These are phyloP conservation scores for Lachancea nothofagi DNA, from an alignment of 805 yeast genomes.

Conservation along the genomic window DNA sequence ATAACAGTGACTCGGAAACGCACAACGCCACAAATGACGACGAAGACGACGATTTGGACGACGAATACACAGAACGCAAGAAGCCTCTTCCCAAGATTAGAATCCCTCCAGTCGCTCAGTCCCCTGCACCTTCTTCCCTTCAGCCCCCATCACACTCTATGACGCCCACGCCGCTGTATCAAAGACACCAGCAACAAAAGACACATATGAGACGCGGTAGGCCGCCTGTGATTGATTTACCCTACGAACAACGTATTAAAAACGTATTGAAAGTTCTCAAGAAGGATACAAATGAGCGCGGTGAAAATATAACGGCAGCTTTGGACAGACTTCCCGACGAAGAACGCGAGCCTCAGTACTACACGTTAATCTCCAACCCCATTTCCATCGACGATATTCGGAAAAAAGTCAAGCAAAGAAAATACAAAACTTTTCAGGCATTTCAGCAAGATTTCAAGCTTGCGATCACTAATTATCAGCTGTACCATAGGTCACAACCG, in stretches of 20 bases:
- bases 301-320: constrained; percentile 46
- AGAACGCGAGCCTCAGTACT: constrained; percentile 42
- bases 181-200: constrained; percentile 23
- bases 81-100: constrained; percentile 14
- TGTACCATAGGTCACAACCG: constrained; percentile 54
- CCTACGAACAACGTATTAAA: constrained; percentile 84
- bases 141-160: constrained; percentile 16
- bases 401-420: constrained; percentile 78
- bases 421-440: constrained; percentile 66
- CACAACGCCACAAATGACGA: constrained; percentile 14
- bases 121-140: constrained; percentile 4
- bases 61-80: constrained; percentile 10
- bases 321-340: constrained; percentile 82
- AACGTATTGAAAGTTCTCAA: constrained; percentile 76
- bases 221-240: constrained; percentile 33
- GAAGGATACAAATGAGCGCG: constrained; percentile 54
- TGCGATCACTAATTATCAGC: constrained; percentile 69
- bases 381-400: constrained; percentile 68
- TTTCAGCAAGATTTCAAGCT: constrained; percentile 72
- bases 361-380: constrained; percentile 50
- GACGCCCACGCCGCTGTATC: constrained; percentile 24
- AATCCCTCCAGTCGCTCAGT: constrained; percentile 9
- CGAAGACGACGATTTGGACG: constrained; percentile 15
- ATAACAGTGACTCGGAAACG: constrained; percentile 13
- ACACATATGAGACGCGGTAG: constrained; percentile 33